Percentiles rank a stretch among this genome's conserved stretches.
These are phyloP conservation scores for Sugiyamaella boreocaroliniensis DNA, from an alignment of 805 yeast genomes.

Conservation along the genomic window DNA sequence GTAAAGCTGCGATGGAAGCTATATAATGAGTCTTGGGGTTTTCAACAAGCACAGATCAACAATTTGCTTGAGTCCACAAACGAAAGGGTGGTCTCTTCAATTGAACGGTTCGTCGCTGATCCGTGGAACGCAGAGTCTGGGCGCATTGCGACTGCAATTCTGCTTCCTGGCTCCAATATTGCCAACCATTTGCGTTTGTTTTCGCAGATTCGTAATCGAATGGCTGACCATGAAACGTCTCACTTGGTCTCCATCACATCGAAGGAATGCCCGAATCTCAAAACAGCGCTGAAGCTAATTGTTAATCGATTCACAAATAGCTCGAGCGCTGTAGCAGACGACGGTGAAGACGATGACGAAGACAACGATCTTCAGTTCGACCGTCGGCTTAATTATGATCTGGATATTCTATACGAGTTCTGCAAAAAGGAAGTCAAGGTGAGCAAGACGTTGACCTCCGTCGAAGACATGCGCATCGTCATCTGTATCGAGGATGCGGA, in stretches of 20 bases:
- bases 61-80: slow-evolving; percentile 25
- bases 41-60: slow-evolving; percentile 30
- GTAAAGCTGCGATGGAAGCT: slow-evolving; percentile 37
- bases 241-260: slow-evolving; percentile 28
- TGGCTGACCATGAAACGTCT: slow-evolving; percentile 11
- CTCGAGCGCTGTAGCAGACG: slow-evolving; percentile 4
- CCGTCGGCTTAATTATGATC: slow-evolving; percentile 32
- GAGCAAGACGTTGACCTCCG: neutral
- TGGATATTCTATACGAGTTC: slow-evolving; percentile 33
- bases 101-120: slow-evolving; percentile 11
- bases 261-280: slow-evolving; percentile 32
- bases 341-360: slow-evolving; percentile 13
- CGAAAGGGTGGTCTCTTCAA: slow-evolving; percentile 14
- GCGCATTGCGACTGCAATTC: slow-evolving; percentile 24
- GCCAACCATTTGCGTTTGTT: slow-evolving; percentile 30
- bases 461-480: slow-evolving; percentile 22
- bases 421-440: slow-evolving; percentile 11
- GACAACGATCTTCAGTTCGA: slow-evolving; percentile 22
- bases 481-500: slow-evolving; percentile 35
- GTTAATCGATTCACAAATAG: slow-evolving; percentile 26
- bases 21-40: slow-evolving; percentile 36
- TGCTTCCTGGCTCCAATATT: slow-evolving; percentile 31
- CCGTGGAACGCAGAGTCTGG: slow-evolving; percentile 15
- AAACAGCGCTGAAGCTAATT: slow-evolving; percentile 28
- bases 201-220: slow-evolving; percentile 14